phyloP scores from a whole-genome alignment of 164 flowering plant species.

The Amborella trichopoda region DNA sequence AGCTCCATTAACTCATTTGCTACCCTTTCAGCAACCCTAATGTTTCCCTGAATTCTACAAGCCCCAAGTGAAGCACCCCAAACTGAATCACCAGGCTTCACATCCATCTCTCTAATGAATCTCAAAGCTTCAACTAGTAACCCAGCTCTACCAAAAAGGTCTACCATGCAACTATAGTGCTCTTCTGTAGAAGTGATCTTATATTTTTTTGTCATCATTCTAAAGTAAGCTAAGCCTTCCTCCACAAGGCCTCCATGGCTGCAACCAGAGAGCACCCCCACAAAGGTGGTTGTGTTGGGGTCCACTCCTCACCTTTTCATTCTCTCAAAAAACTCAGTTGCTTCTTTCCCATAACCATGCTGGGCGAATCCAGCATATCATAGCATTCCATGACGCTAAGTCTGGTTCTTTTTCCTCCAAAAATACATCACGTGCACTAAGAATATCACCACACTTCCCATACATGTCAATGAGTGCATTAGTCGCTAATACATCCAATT shows the following conservation, averaged over 20 bases:
- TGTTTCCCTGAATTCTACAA: slow-evolving; percentile 1
- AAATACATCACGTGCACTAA: slow-evolving; percentile 27
- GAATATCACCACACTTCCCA: slow-evolving; percentile 22
- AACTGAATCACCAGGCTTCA: slow-evolving; percentile 1
- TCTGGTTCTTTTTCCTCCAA: slow-evolving; percentile 25
- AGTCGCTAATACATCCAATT: slow-evolving; percentile 34
- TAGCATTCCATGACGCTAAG: slow-evolving; percentile 54
- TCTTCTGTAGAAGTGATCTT: slow-evolving; percentile 2
- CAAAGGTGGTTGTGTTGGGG: slow-evolving; percentile 41
- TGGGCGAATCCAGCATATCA: slow-evolving; percentile 36
- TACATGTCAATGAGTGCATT: slow-evolving; percentile 51
- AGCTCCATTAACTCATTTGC: not conserved
- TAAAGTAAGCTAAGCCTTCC: not conserved
- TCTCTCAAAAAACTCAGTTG: slow-evolving; percentile 20
- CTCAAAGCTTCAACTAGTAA: slow-evolving; percentile 2
- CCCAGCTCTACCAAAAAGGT: slow-evolving; percentile 6
- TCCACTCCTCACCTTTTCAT: slow-evolving; percentile 29
- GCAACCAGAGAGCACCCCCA: slow-evolving; percentile 27
- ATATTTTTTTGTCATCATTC: slow-evolving; percentile 2
- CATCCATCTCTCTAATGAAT: slow-evolving; percentile 3
- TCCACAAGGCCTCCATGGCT: slow-evolving; percentile 3
- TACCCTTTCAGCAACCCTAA: slow-evolving; percentile 1
- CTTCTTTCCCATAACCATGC: slow-evolving; percentile 23
- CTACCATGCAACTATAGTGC: slow-evolving; percentile 7
- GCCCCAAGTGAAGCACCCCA: slow-evolving; percentile 8